Base-by-base conservation (phyloP, 441 rosid species). In the Pelargonium citronellum region DNA sequence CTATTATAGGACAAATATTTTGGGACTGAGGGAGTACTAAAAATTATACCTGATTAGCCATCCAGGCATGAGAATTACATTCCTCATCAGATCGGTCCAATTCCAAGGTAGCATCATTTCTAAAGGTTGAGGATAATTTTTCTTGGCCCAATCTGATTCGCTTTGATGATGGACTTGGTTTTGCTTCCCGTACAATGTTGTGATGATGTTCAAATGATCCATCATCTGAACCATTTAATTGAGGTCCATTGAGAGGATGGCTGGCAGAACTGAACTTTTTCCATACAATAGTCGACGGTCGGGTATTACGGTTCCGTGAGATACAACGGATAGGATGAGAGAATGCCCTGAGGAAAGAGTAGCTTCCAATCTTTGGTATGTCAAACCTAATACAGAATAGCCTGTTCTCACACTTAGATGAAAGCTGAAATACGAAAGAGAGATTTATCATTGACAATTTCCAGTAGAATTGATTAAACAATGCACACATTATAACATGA, bases 391-490 rank as follows among this genome's bases (percentile, higher is more conserved):
- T 76, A 64, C 81, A 64, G 77, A 90, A 90, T 73, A 84, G 69
- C 79, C 86, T 87, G 78, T 87, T 87, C 37, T 90, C 96, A 60
- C 87, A 83, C 81, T 88, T 84, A 73, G 91, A 88, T 66, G 92
- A 90, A 69, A 87, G 91, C 93, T 88, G 88, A 76, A 55, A 73
- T 19, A 46, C 46, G 51, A 39, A 69, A 0, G 63, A 73, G 64
- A 71, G 27, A 60, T 19, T 64, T 69, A 53, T 22, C 66, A 73
- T 65, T 51, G 6, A 55, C 5, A 60, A 70, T 30, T 64, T 66
- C 61, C 62, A 64, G n/a, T 72, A 64, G 16, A 24, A 60, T 41
- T 16, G 53, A 22, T 44, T 61, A 69, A 4, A 64, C 0, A 60
- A 58, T n/a, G 5, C 17, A 30, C 64, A 62, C n/a, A 62, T 39